Conservation (phyloP, 2,329 filamentous ascomycete genomes). For the Aspergillus persii region DNA sequence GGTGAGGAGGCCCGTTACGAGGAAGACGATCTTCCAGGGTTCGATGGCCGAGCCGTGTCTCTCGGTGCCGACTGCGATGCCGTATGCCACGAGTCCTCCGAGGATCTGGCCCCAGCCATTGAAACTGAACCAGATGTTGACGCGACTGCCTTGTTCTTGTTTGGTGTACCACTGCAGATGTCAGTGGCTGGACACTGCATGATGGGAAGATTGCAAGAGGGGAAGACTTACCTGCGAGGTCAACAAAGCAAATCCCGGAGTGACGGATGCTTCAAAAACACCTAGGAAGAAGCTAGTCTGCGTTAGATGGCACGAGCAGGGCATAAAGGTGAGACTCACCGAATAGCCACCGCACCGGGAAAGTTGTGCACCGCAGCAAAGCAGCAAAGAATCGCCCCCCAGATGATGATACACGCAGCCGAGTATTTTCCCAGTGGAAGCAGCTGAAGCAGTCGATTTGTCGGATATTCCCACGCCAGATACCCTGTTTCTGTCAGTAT, state of each 20-base stretch:
- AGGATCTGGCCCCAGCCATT: slow-evolving; percentile 65
- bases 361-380: slow-evolving; percentile 64
- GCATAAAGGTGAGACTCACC: slow-evolving; percentile 29
- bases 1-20: slow-evolving; percentile 55
- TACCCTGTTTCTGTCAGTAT: slow-evolving; percentile 35
- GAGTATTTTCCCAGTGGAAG: slow-evolving; percentile 67
- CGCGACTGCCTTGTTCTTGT: slow-evolving; percentile 62
- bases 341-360: slow-evolving; percentile 60
- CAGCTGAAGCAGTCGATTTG: slow-evolving; percentile 61
- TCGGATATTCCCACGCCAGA: slow-evolving; percentile 64
- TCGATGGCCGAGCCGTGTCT: slow-evolving; percentile 58
- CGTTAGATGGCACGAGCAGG: not conserved
- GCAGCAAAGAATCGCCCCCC: slow-evolving; percentile 60
- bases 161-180: slow-evolving; percentile 65
- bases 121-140: slow-evolving; percentile 67
- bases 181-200: not conserved
- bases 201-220: not conserved
- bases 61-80: slow-evolving; percentile 57
- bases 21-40: slow-evolving; percentile 65
- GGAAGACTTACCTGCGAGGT: slow-evolving; percentile 51
- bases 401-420: slow-evolving; percentile 62
- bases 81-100: slow-evolving; percentile 62
- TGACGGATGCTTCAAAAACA: slow-evolving; percentile 66
- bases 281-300: slow-evolving; percentile 58
- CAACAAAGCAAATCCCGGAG: slow-evolving; percentile 66